Evolutionary conservation across 192 early-diverging fungal genomes (phyloP).

Genomic region (Lobulomyces angularis): DNA sequence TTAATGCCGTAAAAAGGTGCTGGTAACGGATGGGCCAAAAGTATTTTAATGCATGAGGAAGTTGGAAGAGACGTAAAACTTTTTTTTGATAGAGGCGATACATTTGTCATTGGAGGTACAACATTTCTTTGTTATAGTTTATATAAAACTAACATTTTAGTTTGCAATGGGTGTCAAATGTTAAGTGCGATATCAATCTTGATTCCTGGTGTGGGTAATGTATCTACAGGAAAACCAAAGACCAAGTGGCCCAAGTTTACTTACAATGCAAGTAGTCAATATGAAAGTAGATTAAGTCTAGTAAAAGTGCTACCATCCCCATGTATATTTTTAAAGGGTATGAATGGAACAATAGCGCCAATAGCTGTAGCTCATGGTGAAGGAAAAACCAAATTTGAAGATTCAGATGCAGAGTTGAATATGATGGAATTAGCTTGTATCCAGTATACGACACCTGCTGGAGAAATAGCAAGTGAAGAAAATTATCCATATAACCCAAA

Average conservation of each 20-base stretch:
- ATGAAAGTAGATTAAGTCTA: slow-evolving; percentile 80
- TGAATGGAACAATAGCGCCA: slow-evolving; percentile 80
- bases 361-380: slow-evolving; percentile 97
- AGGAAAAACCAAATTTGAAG: slow-evolving; percentile 73
- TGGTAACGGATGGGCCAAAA: slow-evolving; percentile 96
- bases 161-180: slow-evolving; percentile 99
- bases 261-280: slow-evolving; percentile 86
- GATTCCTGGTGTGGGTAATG: slow-evolving; percentile 68
- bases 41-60: slow-evolving; percentile 59
- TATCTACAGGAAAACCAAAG: neutral
- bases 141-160: slow-evolving; percentile 88
- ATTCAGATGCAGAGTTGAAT: slow-evolving; percentile 20
- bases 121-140: slow-evolving; percentile 62
- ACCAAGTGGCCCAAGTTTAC: slow-evolving; percentile 88
- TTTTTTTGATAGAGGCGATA: slow-evolving; percentile 78
- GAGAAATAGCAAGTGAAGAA: slow-evolving; percentile 47
- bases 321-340: slow-evolving; percentile 76
- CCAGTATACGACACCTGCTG: slow-evolving; percentile 18
- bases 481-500: slow-evolving; percentile 97
- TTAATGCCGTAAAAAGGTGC: too few relatives aligned
- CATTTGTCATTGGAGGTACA: slow-evolving; percentile 87
- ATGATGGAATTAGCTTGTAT: slow-evolving; percentile 15
- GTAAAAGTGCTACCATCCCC: slow-evolving; percentile 45
- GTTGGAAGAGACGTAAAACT: slow-evolving; percentile 59
- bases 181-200: slow-evolving; percentile 67